Conservation (phyloP, 2,329 filamentous ascomycete species). For the Ophiostoma quercus region DNA sequence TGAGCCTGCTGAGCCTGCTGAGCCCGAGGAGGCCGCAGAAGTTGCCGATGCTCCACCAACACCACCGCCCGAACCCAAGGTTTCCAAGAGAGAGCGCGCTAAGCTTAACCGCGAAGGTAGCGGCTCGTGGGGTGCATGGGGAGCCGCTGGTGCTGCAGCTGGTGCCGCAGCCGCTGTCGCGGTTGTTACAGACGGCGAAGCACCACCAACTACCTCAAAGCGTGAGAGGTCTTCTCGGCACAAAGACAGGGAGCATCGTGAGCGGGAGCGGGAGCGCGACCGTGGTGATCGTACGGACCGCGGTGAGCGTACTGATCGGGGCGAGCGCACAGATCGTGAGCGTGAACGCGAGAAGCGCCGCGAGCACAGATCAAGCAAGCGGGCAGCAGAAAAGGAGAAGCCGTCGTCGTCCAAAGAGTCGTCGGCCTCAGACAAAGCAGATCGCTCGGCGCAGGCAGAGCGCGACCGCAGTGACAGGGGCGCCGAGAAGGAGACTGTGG, state of each 20-base stretch:
- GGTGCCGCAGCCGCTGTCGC: constrained; percentile 4
- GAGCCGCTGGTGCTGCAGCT: constrained; percentile 37
- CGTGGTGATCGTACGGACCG: background rate
- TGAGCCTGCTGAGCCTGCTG: constrained; percentile 35
- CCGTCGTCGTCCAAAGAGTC: constrained; percentile 50
- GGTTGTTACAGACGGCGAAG: background rate
- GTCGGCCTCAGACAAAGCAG: constrained; percentile 54
- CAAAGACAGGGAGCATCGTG: constrained; percentile 6
- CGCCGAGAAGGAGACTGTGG: constrained; percentile 39
- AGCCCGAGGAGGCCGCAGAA: constrained; percentile 36
- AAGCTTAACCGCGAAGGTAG: constrained; percentile 66
- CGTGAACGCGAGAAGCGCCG: constrained; percentile 36
- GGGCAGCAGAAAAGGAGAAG: constrained; percentile 49
- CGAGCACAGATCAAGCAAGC: constrained; percentile 52
- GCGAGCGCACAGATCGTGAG: constrained; percentile 27
- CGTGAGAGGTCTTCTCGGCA: constrained; percentile 37
- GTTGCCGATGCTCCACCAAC: constrained; percentile 46
- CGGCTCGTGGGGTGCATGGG: constrained; percentile 72
- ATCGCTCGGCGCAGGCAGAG: constrained; percentile 30
- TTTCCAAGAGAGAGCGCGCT: constrained; percentile 67
- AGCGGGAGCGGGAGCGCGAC: background rate
- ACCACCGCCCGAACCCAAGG: constrained; percentile 52
- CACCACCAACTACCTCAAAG: constrained; percentile 12
- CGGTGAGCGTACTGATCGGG: background rate
- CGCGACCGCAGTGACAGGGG: constrained; percentile 35